Evolutionary conservation across 441 rosid species (phyloP).

Genomic region (Erysimum cheiri): DNA sequence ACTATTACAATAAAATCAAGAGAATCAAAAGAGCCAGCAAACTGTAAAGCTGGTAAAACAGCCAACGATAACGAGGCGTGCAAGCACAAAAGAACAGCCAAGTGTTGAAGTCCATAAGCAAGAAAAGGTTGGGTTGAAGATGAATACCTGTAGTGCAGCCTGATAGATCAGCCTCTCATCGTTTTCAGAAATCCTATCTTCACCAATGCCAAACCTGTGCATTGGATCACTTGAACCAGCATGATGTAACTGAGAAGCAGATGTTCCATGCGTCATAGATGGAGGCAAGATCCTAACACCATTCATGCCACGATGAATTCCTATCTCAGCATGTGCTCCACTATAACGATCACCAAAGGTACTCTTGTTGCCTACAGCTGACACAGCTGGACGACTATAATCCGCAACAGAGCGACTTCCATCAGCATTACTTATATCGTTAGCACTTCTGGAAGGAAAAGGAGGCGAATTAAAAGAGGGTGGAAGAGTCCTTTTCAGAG

Average conservation of each 20-base stretch:
- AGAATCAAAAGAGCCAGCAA: slow-evolving; percentile 14
- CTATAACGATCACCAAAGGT: slow-evolving; percentile 52
- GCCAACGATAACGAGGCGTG: not conserved
- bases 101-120: slow-evolving; percentile 21
- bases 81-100: slow-evolving; percentile 20
- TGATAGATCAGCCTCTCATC: slow-evolving; percentile 90
- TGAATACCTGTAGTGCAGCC: slow-evolving; percentile 85
- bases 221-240: slow-evolving; percentile 57
- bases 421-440: slow-evolving; percentile 45
- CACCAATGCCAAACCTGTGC: slow-evolving; percentile 54
- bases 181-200: slow-evolving; percentile 59
- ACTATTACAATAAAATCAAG: slow-evolving; percentile 4
- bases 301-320: slow-evolving; percentile 57
- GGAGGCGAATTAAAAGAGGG: slow-evolving; percentile 48
- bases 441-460: slow-evolving; percentile 48
- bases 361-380: slow-evolving; percentile 46
- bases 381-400: slow-evolving; percentile 52
- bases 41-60: slow-evolving; percentile 21
- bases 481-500: slow-evolving; percentile 77
- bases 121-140: slow-evolving; percentile 25
- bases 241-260: slow-evolving; percentile 49
- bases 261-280: slow-evolving; percentile 60
- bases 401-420: slow-evolving; percentile 45
- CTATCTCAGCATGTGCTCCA: slow-evolving; percentile 52
- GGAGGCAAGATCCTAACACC: slow-evolving; percentile 75